Evolutionary conservation across 495 filamentous ascomycete species (phyloP).

Genomic region (Chaetomium cochliodes): DNA sequence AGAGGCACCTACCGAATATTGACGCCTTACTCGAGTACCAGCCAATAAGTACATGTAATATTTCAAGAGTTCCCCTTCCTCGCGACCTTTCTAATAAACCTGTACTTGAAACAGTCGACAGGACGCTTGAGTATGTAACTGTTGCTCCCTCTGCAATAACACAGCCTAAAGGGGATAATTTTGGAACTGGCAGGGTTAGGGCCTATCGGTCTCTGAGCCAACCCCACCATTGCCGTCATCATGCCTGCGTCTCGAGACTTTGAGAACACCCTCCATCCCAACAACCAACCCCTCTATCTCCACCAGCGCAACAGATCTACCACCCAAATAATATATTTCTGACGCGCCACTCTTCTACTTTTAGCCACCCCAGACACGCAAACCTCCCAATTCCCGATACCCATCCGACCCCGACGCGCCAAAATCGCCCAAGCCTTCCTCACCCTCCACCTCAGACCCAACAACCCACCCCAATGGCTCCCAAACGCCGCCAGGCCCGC

Average conservation of each 20-base stretch:
- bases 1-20: too few relatives aligned
- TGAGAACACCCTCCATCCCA: not conserved
- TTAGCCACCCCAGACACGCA: not conserved
- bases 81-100: too few relatives aligned
- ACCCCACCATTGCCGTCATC: not conserved
- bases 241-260: not conserved
- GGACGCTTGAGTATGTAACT: too few relatives aligned
- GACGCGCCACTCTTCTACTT: not conserved
- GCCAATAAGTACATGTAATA: not conserved
- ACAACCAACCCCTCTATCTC: not conserved
- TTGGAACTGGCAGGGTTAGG: not conserved
- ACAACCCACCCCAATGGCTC: slow-evolving; percentile 4
- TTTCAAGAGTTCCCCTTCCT: too few relatives aligned
- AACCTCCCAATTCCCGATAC: not conserved
- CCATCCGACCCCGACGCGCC: not conserved
- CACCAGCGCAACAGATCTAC: not conserved
- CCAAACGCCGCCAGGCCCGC: slow-evolving; percentile 4
- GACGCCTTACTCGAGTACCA: not conserved
- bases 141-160: too few relatives aligned
- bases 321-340: not conserved
- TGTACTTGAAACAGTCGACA: too few relatives aligned
- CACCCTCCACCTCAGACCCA: not conserved
- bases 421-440: not conserved
- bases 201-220: not conserved
- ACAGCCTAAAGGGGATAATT: too few relatives aligned